These are phyloP conservation scores for Suhomyces emberorum DNA, from an alignment of 805 yeast genomes.

Conservation along the genomic window DNA sequence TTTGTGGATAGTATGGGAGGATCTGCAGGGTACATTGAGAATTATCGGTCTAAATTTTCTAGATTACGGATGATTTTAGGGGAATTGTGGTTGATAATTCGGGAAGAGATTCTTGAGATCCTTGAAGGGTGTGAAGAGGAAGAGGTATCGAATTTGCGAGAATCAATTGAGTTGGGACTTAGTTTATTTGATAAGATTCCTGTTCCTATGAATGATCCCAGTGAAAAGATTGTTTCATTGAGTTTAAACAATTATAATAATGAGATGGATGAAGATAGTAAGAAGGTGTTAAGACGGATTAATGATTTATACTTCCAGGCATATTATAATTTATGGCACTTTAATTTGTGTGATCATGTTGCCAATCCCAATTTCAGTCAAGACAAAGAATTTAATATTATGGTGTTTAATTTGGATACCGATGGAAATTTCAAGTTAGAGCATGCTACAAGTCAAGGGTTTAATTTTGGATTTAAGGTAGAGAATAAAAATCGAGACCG, in stretches of 20 bases:
- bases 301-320: constrained; percentile 63
- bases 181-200: constrained; percentile 64
- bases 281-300: constrained; percentile 43
- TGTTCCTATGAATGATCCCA: constrained; percentile 36
- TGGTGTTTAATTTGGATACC: constrained; percentile 42
- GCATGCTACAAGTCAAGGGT: constrained; percentile 54
- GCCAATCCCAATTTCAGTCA: constrained; percentile 2
- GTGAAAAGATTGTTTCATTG: constrained; percentile 42
- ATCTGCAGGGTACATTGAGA: constrained; percentile 44
- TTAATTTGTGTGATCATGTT: constrained; percentile 59
- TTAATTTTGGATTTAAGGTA: constrained; percentile 53
- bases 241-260: constrained; percentile 16
- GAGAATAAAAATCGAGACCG: constrained; percentile 7
- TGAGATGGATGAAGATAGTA: constrained; percentile 25
- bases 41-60: constrained; percentile 59
- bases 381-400: constrained; percentile 35
- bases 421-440: constrained; percentile 48
- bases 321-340: constrained; percentile 75
- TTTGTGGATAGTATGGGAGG: constrained; percentile 50
- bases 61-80: constrained; percentile 60
- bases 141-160: constrained; percentile 23
- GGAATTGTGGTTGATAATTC: constrained; percentile 60
- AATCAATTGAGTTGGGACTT: constrained; percentile 52
- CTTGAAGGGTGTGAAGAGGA: constrained; percentile 33
- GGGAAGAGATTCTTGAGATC: constrained; percentile 45